These are phyloP conservation scores for Elongisporangium undulatum DNA, from an alignment of 352 stramenopile species.

Conservation along the genomic window DNA sequence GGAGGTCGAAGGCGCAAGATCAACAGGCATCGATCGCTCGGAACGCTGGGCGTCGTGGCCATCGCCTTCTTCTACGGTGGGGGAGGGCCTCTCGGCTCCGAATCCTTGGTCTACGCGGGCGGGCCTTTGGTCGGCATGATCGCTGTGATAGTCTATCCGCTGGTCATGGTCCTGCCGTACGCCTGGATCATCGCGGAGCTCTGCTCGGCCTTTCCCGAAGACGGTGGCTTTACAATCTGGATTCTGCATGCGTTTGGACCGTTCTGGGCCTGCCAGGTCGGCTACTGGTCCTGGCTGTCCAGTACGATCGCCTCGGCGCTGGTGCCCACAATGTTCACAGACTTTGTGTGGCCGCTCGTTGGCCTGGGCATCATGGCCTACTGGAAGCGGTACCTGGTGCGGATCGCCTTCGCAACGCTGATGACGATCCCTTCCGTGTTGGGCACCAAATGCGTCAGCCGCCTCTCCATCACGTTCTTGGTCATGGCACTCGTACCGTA, in stretches of 20 bases:
- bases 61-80: slow-evolving; percentile 25
- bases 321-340: slow-evolving; percentile 37
- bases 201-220: slow-evolving; percentile 76
- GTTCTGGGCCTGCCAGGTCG: slow-evolving; percentile 66
- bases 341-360: slow-evolving; percentile 4
- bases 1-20: too few relatives aligned
- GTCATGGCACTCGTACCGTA: slow-evolving; percentile 67
- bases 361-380: slow-evolving; percentile 2
- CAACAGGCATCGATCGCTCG: slow-evolving; percentile 11
- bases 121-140: slow-evolving; percentile 57
- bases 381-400: slow-evolving; percentile 11
- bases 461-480: slow-evolving; percentile 10
- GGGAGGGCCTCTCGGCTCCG: slow-evolving; percentile 15
- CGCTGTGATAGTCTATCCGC: slow-evolving; percentile 67
- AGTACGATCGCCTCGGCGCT: slow-evolving; percentile 34
- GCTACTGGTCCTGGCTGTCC: slow-evolving; percentile 67
- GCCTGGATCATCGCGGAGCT: slow-evolving; percentile 88
- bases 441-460: slow-evolving; percentile 10
- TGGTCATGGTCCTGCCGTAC: slow-evolving; percentile 86
- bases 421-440: slow-evolving; percentile 14
- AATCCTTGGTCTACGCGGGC: slow-evolving; percentile 15
- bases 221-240: slow-evolving; percentile 78
- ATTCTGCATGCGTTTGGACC: slow-evolving; percentile 85
- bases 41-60: slow-evolving; percentile 17
- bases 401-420: slow-evolving; percentile 10